phyloP scores from a whole-genome alignment of 176 grass and related monocot genomes.

The Aegilops bicornis region DNA sequence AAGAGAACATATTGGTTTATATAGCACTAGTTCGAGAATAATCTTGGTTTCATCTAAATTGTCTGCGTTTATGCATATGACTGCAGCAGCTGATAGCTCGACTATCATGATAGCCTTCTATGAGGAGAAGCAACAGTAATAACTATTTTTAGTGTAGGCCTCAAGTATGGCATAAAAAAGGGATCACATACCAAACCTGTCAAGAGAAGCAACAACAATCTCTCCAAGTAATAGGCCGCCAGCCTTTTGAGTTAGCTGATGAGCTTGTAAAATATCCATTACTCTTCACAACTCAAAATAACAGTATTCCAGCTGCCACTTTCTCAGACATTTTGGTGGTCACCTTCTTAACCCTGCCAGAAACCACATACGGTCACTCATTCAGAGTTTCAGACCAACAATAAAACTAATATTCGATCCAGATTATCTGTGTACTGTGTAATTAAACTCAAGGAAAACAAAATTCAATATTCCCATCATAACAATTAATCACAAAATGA shows the following conservation, averaged over 20 bases:
- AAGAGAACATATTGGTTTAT: neutral
- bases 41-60: neutral
- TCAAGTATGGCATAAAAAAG: neutral
- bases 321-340: conserved; percentile 69
- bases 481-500: neutral
- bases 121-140: neutral
- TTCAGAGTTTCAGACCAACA: neutral
- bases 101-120: neutral
- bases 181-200: conserved; percentile 54
- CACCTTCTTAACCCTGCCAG: conserved; percentile 60
- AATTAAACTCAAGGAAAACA: neutral
- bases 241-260: conserved; percentile 56
- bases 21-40: neutral
- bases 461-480: neutral
- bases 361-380: neutral
- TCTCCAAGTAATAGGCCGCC: conserved; percentile 62
- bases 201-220: conserved; percentile 82
- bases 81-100: neutral
- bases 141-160: neutral
- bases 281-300: conserved; percentile 51
- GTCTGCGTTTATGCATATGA: neutral
- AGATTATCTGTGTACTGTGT: neutral
- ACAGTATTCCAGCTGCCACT: conserved; percentile 69
- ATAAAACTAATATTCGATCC: neutral
- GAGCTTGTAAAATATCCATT: conserved; percentile 64